These are phyloP conservation scores for Rhodomyrtus tomentosa DNA, from an alignment of 345 rosid species.

Conservation along the genomic window DNA sequence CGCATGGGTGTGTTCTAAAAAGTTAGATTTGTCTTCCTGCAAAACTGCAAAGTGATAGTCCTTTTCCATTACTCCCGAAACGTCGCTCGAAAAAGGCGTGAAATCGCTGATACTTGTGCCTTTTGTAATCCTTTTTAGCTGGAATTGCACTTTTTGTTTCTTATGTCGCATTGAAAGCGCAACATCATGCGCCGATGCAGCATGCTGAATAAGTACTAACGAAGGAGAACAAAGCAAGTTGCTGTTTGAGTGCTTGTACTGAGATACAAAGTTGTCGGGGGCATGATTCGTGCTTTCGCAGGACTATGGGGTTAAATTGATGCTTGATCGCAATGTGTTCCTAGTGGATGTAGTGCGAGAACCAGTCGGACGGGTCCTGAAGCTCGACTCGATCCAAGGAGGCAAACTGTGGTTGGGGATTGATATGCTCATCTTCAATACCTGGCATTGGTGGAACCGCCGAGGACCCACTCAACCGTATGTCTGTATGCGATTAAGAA, in stretches of 20 bases:
- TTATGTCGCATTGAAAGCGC: not conserved
- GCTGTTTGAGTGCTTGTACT: not conserved
- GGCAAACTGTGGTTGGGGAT: conserved; percentile 53
- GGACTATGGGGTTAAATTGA: conserved; percentile 51
- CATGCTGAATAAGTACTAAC: not conserved
- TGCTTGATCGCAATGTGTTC: conserved; percentile 46
- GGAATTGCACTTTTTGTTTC: not conserved
- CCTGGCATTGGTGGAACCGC: conserved; percentile 93
- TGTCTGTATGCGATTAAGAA: not conserved
- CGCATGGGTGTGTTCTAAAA: not conserved
- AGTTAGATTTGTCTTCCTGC: not conserved
- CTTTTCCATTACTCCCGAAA: not conserved
- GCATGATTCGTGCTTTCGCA: not conserved
- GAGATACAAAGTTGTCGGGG: not conserved
- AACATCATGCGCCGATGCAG: not conserved
- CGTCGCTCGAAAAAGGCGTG: not conserved
- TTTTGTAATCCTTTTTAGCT: not conserved
- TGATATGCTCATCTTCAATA: conserved; percentile 70
- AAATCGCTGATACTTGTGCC: not conserved
- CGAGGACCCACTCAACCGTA: conserved; percentile 66
- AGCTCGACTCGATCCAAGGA: conserved; percentile 60
- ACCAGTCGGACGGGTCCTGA: conserved; percentile 49
- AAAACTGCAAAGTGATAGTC: not conserved
- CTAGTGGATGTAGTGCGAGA: conserved; percentile 54
- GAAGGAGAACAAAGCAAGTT: not conserved